phyloP scores from a whole-genome alignment of 176 grass and related monocot species.

The Carex myosuroides region DNA sequence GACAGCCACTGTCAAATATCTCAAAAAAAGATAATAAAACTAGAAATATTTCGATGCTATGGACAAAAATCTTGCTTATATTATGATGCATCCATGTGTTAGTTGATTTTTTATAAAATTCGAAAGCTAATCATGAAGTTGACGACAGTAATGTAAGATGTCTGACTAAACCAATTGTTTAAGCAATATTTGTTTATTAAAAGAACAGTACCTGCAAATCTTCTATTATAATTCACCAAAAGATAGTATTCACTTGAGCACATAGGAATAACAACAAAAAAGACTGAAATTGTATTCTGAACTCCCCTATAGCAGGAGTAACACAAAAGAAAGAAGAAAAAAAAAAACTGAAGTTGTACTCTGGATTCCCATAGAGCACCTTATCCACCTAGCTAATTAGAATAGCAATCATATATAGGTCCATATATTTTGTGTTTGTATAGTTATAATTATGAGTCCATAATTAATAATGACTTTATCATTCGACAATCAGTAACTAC shows the following conservation, averaged over 20 bases:
- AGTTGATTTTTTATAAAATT: neutral
- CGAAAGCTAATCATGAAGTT: neutral
- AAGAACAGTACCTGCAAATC: neutral
- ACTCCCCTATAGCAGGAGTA: neutral
- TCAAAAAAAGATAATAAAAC: too few species aligned
- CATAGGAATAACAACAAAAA: neutral
- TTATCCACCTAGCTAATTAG: constrained; percentile 23
- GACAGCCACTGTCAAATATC: too few species aligned
- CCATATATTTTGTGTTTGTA: constrained; percentile 23
- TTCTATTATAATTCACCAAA: constrained; percentile 4
- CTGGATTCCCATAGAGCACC: neutral
- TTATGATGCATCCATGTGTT: neutral
- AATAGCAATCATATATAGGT: neutral
- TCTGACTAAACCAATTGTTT: neutral
- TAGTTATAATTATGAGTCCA: constrained; percentile 10
- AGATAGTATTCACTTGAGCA: neutral
- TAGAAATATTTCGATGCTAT: too few species aligned
- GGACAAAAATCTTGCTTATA: neutral
- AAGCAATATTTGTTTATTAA: neutral
- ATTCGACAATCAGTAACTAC: neutral
- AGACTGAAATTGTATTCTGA: neutral
- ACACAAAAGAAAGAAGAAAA: too few species aligned
- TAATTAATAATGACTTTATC: neutral
- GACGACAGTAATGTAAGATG: neutral
- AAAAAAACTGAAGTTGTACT: neutral